A percentile compares a stretch with the other conserved stretches of the same genome.
These are phyloP conservation scores for Carallia pectinifolia DNA, from an alignment of 345 rosid species.

Conservation along the genomic window DNA sequence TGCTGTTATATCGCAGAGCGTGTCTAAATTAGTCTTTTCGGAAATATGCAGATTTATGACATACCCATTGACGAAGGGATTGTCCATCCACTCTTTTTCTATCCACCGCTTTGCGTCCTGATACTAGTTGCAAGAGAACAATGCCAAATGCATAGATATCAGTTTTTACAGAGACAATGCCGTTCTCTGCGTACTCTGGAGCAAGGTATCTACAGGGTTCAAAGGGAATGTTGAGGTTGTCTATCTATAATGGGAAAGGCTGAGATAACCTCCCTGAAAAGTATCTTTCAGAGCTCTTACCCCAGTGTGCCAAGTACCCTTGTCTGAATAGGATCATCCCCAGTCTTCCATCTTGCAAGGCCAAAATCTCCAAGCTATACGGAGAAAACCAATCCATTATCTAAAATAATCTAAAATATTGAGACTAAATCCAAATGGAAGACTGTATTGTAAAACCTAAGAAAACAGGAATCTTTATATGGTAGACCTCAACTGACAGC, in stretches of 20 bases:
- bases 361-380: slow-evolving; percentile 69
- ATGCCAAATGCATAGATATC: slow-evolving; percentile 66
- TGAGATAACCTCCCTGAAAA: background rate
- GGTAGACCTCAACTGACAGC: background rate
- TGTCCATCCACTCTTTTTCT: slow-evolving; percentile 23
- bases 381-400: slow-evolving; percentile 10
- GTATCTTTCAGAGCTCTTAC: slow-evolving; percentile 22
- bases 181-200: slow-evolving; percentile 63
- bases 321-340: slow-evolving; percentile 45
- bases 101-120: slow-evolving; percentile 48
- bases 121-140: slow-evolving; percentile 50
- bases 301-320: slow-evolving; percentile 66
- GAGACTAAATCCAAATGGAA: background rate
- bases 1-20: too few relatives aligned
- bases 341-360: slow-evolving; percentile 61
- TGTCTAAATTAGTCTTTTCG: too few relatives aligned
- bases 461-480: background rate
- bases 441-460: background rate
- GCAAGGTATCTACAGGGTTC: slow-evolving; percentile 49
- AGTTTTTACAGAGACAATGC: slow-evolving; percentile 54
- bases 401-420: background rate
- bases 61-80: slow-evolving; percentile 61
- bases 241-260: background rate
- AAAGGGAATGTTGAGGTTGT: background rate
- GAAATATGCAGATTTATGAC: background rate